Conservation (phyloP, 805 yeast species). For the Sungouiella blattae region DNA sequence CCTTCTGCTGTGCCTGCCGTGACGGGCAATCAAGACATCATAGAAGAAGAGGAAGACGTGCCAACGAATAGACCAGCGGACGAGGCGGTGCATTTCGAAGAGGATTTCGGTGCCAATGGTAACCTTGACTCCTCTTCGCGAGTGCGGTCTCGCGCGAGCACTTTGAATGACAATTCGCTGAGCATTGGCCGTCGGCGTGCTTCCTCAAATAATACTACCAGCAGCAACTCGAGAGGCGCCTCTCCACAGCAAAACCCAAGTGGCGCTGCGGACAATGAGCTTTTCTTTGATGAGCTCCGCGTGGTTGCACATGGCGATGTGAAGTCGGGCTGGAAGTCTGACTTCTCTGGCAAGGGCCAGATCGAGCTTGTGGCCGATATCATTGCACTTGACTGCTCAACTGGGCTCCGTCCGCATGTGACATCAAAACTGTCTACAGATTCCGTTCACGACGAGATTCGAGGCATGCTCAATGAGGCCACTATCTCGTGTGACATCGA, state of each 20-base stretch:
- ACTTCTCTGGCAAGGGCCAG: slow-evolving; percentile 71
- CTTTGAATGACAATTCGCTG: not conserved
- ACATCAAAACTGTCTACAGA: slow-evolving; percentile 42
- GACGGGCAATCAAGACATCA: slow-evolving; percentile 12
- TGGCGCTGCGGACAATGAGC: slow-evolving; percentile 5
- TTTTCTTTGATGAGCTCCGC: slow-evolving; percentile 70
- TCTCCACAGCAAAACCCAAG: not conserved
- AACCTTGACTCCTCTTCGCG: not conserved
- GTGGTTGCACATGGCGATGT: slow-evolving; percentile 76
- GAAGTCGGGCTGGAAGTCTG: slow-evolving; percentile 94
- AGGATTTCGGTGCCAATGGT: slow-evolving; percentile 13
- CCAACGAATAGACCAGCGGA: slow-evolving; percentile 14
- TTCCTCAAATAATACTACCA: not conserved
- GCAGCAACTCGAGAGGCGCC: not conserved
- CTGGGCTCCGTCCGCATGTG: slow-evolving; percentile 46
- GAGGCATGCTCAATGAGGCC: slow-evolving; percentile 33
- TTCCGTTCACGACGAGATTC: slow-evolving; percentile 20
- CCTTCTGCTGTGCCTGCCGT: slow-evolving; percentile 7
- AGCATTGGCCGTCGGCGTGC: not conserved
- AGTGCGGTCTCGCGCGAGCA: slow-evolving; percentile 15
- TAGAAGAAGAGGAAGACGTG: slow-evolving; percentile 10
- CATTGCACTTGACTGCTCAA: slow-evolving; percentile 53
- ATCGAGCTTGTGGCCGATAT: slow-evolving; percentile 78
- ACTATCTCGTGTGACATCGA: slow-evolving; percentile 76
- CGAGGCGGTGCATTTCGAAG: slow-evolving; percentile 15